Conservation (phyloP, 2,329 filamentous ascomycete genomes). For the Ophiocordyceps australis region DNA sequence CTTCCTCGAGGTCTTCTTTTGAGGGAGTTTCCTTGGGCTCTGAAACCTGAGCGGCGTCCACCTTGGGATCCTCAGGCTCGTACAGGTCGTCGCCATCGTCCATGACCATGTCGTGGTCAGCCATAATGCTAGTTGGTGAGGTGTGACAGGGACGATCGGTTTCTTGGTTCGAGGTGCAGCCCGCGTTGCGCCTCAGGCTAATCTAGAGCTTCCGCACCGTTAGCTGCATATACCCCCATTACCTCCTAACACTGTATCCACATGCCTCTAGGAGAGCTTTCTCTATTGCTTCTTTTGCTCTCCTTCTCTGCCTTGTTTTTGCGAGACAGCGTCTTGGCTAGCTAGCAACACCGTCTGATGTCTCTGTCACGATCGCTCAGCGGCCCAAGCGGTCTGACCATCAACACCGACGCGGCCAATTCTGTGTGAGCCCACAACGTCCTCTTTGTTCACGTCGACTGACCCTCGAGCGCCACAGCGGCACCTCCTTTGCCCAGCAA, state of each 20-base stretch:
- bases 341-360: too few relatives aligned
- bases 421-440: slow-evolving; percentile 11
- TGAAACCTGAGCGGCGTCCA: slow-evolving; percentile 12
- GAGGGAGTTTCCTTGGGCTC: slow-evolving; percentile 11
- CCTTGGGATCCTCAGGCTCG: slow-evolving; percentile 35
- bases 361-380: slow-evolving; percentile 38
- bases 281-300: too few relatives aligned
- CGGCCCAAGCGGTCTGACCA: slow-evolving; percentile 40
- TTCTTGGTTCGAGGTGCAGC: too few relatives aligned
- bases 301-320: too few relatives aligned
- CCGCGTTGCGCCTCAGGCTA: too few relatives aligned
- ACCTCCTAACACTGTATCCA: too few relatives aligned
- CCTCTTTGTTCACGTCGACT: background rate
- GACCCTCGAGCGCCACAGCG: slow-evolving; percentile 5
- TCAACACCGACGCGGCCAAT: slow-evolving; percentile 46
- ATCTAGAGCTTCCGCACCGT: too few relatives aligned
- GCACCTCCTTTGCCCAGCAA: slow-evolving; percentile 11
- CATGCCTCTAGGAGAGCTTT: too few relatives aligned
- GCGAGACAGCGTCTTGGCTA: too few relatives aligned
- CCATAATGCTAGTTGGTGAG: slow-evolving; percentile 1
- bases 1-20: slow-evolving; percentile 41
- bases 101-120: slow-evolving; percentile 34
- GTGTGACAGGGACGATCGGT: too few relatives aligned
- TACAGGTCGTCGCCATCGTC: slow-evolving; percentile 54
- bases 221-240: too few relatives aligned